Evolutionary conservation across 2,329 filamentous ascomycete genomes (phyloP).

Genomic region (Sordariomycetes sp.): DNA sequence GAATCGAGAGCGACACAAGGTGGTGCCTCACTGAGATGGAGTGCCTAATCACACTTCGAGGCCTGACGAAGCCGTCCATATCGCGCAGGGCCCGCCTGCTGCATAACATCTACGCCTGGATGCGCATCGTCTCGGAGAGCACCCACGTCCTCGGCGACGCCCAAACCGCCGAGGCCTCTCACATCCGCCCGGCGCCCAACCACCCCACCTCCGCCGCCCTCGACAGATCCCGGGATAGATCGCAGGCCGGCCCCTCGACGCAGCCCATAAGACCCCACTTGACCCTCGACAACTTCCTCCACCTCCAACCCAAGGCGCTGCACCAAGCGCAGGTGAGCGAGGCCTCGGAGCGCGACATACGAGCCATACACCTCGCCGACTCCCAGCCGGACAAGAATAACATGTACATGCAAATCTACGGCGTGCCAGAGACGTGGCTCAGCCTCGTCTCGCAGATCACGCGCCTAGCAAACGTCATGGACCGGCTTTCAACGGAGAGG

Average conservation of each 20-base stretch:
- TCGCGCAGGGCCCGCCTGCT: constrained; percentile 26
- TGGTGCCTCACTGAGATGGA: constrained; percentile 27
- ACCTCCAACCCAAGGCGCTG: constrained; percentile 20
- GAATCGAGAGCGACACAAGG: constrained; percentile 13
- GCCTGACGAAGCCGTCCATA: constrained; percentile 20
- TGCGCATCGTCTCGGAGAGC: constrained; percentile 30
- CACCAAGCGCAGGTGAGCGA: not conserved
- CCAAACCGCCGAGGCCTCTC: constrained; percentile 1
- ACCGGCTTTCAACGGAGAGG: constrained; percentile 8
- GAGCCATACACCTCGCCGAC: constrained; percentile 14
- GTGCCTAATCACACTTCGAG: constrained; percentile 23
- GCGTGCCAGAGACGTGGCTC: constrained; percentile 25
- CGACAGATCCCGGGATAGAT: not conserved
- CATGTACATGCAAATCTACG: constrained; percentile 29
- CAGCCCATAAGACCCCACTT: constrained; percentile 19
- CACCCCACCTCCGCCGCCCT: not conserved
- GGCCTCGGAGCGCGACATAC: constrained; percentile 13
- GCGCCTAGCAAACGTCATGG: constrained; percentile 26
- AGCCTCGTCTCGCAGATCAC: constrained; percentile 25
- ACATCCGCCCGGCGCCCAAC: constrained; percentile 8
- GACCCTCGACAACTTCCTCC: constrained; percentile 28
- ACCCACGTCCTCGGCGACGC: constrained; percentile 13
- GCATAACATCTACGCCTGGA: constrained; percentile 31
- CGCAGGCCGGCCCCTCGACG: constrained; percentile 9
- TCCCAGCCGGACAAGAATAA: constrained; percentile 10